These are phyloP conservation scores for Lactarius quietus DNA, from an alignment of 768 basidiomycete species.

Conservation along the genomic window DNA sequence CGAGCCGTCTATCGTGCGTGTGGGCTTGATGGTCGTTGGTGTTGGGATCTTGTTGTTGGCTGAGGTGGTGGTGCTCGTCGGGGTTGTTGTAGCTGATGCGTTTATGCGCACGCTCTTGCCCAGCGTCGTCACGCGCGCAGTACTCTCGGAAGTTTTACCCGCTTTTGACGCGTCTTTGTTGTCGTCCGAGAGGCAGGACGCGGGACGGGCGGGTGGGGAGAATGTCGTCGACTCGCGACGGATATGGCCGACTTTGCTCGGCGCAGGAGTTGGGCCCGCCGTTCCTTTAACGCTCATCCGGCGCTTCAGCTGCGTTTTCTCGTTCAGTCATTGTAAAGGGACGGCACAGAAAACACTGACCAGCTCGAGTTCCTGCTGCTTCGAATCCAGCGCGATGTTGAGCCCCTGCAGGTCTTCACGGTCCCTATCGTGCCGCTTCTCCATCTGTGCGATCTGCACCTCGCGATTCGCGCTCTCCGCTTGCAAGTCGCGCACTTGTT, in stretches of 20 bases:
- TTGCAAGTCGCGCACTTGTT: slow-evolving; percentile 66
- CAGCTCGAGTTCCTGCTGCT: slow-evolving; percentile 90
- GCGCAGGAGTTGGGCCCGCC: slow-evolving; percentile 18
- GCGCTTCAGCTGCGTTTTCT: slow-evolving; percentile 15
- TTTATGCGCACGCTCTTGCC: slow-evolving; percentile 27
- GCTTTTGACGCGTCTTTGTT: slow-evolving; percentile 20
- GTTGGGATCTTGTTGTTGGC: slow-evolving; percentile 10
- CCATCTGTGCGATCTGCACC: slow-evolving; percentile 68
- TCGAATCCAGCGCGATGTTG: slow-evolving; percentile 89
- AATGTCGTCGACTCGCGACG: slow-evolving; percentile 25
- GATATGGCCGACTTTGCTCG: slow-evolving; percentile 17
- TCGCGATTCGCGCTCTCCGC: slow-evolving; percentile 84
- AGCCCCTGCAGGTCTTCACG: slow-evolving; percentile 79
- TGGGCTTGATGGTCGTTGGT: slow-evolving; percentile 18
- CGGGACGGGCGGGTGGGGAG: slow-evolving; percentile 17
- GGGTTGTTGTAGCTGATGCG: slow-evolving; percentile 9
- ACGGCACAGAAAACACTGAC: slow-evolving; percentile 45
- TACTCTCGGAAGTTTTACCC: slow-evolving; percentile 13
- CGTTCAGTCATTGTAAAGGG: background rate
- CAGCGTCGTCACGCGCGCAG: slow-evolving; percentile 18
- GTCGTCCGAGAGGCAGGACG: slow-evolving; percentile 25
- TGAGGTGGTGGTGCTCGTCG: slow-evolving; percentile 5
- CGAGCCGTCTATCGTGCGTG: slow-evolving; percentile 15
- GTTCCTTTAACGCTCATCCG: slow-evolving; percentile 24
- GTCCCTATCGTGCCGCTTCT: slow-evolving; percentile 60